phyloP scores from a whole-genome alignment of 202 grass and related monocot genomes.

The Alloteropsis angusta region DNA sequence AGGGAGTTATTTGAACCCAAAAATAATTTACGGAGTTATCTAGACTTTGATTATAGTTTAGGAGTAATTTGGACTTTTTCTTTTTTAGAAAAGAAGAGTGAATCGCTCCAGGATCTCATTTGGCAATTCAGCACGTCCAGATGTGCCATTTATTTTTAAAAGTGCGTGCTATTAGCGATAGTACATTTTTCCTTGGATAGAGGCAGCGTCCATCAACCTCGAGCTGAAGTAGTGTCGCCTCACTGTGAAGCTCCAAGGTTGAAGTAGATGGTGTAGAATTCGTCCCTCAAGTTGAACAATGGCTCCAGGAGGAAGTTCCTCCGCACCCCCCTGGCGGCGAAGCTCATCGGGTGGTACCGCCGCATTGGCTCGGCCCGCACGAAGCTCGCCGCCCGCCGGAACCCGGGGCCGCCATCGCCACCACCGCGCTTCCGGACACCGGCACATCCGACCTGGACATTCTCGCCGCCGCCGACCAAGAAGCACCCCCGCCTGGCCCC shows the following conservation, averaged over 20 bases:
- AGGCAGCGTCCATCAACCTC: no score
- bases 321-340: constrained; percentile 47
- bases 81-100: no score
- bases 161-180: no score
- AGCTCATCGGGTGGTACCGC: constrained; percentile 65
- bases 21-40: no score
- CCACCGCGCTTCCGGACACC: background rate
- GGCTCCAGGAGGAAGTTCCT: constrained; percentile 76
- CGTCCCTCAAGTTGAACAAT: constrained; percentile 69
- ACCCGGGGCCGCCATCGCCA: background rate
- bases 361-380: constrained; percentile 28
- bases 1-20: no score
- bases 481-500: constrained; percentile 55
- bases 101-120: no score
- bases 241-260: constrained; percentile 48
- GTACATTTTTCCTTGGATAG: no score
- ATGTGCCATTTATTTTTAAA: no score
- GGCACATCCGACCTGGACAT: constrained; percentile 39
- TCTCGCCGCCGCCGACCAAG: constrained; percentile 26
- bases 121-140: no score
- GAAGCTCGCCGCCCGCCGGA: constrained; percentile 63
- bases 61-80: no score
- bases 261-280: constrained; percentile 86
- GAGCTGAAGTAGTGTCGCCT: no score
- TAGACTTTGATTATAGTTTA: no score